Conservation (phyloP, 179 eudicot genomes). For the Vitellaria paradoxa region DNA sequence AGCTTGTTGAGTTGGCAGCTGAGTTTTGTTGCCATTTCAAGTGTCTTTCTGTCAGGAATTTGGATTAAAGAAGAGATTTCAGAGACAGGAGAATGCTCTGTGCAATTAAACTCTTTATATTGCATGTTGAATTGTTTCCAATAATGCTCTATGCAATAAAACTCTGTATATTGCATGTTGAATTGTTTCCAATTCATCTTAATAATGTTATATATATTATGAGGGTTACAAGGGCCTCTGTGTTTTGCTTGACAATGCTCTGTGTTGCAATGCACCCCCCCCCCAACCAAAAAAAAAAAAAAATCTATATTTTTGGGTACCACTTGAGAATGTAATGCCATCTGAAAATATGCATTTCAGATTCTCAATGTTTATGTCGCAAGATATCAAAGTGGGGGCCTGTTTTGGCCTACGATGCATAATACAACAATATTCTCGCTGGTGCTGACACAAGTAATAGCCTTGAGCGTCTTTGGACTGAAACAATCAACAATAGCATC, state of each 20-base stretch:
- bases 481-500: conserved; percentile 54
- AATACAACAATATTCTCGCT: conserved; percentile 63
- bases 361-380: conserved; percentile 76
- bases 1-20: neutral
- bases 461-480: conserved; percentile 56
- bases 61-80: neutral
- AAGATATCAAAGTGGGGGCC: conserved; percentile 72
- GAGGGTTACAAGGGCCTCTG: neutral
- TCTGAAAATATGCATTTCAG: conserved; percentile 35
- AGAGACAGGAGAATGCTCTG: neutral
- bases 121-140: too few species aligned
- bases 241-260: too few species aligned
- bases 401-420: conserved; percentile 82
- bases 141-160: too few species aligned
- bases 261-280: too few species aligned
- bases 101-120: neutral
- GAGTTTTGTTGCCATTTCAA: neutral
- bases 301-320: neutral
- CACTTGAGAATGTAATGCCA: neutral
- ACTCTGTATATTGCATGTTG: too few species aligned
- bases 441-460: conserved; percentile 65
- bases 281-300: too few species aligned
- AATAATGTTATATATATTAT: neutral
- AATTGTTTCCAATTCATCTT: neutral
- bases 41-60: neutral